Conservation (phyloP, 1,284 basidiomycete species). For the Cerrena zonata region DNA sequence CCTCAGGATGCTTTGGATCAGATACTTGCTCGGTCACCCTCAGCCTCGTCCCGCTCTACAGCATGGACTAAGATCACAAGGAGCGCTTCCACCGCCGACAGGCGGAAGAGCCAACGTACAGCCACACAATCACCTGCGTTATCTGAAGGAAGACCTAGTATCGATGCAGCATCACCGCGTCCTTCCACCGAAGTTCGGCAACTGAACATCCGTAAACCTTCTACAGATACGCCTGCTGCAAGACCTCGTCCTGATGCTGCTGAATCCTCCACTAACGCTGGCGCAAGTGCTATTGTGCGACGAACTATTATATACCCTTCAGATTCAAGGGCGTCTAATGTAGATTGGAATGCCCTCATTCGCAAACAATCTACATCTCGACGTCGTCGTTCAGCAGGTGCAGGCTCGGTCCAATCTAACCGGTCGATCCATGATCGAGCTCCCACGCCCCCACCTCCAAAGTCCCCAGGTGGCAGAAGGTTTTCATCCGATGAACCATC, state of each 20-base stretch:
- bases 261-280: slow-evolving; percentile 31
- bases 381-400: slow-evolving; percentile 54
- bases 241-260: slow-evolving; percentile 31
- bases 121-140: slow-evolving; percentile 19
- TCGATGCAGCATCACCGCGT: slow-evolving; percentile 27
- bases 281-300: slow-evolving; percentile 52
- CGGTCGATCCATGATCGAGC: slow-evolving; percentile 72
- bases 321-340: slow-evolving; percentile 47
- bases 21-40: slow-evolving; percentile 57
- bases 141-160: slow-evolving; percentile 31
- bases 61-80: slow-evolving; percentile 41
- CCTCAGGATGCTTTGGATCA: slow-evolving; percentile 66
- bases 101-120: slow-evolving; percentile 19
- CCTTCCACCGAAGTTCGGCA: slow-evolving; percentile 30
- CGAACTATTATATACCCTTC: slow-evolving; percentile 74
- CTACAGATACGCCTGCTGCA: slow-evolving; percentile 23
- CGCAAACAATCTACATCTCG: slow-evolving; percentile 46
- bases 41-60: slow-evolving; percentile 51
- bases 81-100: slow-evolving; percentile 36
- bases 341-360: slow-evolving; percentile 47
- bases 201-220: slow-evolving; percentile 33
- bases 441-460: slow-evolving; percentile 74
- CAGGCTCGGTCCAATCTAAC: slow-evolving; percentile 45
- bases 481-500: slow-evolving; percentile 40
- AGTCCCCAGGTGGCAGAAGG: slow-evolving; percentile 50